Percentiles rank a stretch among this genome's conserved stretches.
phyloP scores from a whole-genome alignment of 768 basidiomycete genomes.

The Tremella fuciformis region DNA sequence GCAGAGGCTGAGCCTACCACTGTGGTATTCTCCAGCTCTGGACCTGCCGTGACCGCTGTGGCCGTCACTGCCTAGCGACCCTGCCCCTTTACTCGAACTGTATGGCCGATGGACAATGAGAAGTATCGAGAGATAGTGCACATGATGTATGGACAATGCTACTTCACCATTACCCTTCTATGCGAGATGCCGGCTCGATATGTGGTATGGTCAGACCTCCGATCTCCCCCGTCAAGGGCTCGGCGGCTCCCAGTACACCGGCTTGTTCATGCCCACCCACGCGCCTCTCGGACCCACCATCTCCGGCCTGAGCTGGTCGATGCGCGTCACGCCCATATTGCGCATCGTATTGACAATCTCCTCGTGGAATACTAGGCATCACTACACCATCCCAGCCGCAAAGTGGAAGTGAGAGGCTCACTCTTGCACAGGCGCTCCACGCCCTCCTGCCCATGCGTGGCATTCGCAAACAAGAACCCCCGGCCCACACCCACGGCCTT shows the following conservation, averaged over 20 bases:
- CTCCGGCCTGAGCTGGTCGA: constrained; percentile 48
- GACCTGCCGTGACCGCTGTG: too few species aligned
- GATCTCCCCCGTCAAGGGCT: too few species aligned
- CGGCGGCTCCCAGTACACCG: constrained; percentile 19
- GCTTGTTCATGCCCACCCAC: constrained; percentile 41
- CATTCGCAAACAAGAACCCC: constrained; percentile 54
- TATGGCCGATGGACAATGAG: too few species aligned
- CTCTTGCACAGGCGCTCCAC: constrained; percentile 46
- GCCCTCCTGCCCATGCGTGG: constrained; percentile 54
- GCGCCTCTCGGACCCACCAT: constrained; percentile 48
- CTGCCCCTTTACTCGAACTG: too few species aligned
- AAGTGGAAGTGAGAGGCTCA: constrained; percentile 26
- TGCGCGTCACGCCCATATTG: constrained; percentile 35
- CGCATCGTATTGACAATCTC: constrained; percentile 50
- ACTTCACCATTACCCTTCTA: too few species aligned
- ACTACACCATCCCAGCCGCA: neutral
- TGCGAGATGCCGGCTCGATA: too few species aligned
- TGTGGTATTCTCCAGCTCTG: too few species aligned
- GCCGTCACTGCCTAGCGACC: too few species aligned
- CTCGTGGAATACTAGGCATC: constrained; percentile 30
- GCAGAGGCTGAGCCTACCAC: too few species aligned
- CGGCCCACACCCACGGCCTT: constrained; percentile 53
- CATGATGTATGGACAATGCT: too few species aligned
- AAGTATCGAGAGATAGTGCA: too few species aligned
- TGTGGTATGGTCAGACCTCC: too few species aligned